Conservation (phyloP, 371 early-diverging fungal species). For the Mucor irregularis region DNA sequence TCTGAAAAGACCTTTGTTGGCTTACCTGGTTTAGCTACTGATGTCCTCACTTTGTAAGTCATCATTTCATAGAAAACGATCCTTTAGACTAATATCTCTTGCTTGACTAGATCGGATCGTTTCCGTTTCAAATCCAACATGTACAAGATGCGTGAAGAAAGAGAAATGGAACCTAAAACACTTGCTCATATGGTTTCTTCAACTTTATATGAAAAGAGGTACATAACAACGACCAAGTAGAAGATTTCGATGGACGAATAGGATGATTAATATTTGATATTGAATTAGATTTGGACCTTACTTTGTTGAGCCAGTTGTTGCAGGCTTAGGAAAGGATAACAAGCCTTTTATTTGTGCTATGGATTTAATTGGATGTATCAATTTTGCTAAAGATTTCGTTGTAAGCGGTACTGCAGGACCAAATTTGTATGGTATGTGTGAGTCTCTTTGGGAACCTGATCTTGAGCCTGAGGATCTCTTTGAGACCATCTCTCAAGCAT, state of each 20-base stretch:
- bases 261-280: not conserved
- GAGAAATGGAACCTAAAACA: conserved; percentile 95
- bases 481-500: conserved; percentile 95
- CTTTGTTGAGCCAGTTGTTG: conserved; percentile 95
- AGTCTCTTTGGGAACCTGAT: conserved; percentile 97
- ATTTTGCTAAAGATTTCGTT: conserved; percentile 95
- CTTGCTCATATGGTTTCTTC: conserved; percentile 96
- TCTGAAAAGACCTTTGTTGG: conserved; percentile 90
- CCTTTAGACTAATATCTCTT: not conserved
- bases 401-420: conserved; percentile 93
- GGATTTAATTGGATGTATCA: conserved; percentile 98
- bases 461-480: conserved; percentile 98
- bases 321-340: conserved; percentile 92
- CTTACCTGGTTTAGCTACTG: conserved; percentile 96
- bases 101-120: conserved; percentile 67
- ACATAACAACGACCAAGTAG: conserved; percentile 16
- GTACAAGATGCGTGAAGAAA: conserved; percentile 96
- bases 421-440: conserved; percentile 98
- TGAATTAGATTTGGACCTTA: conserved; percentile 91
- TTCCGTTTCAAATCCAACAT: conserved; percentile 96
- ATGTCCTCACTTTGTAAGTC: conserved; percentile 92
- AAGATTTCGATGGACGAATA: too few relatives aligned
- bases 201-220: conserved; percentile 95
- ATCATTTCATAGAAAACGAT: not conserved
- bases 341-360: conserved; percentile 94